Conservation (phyloP, 2,329 filamentous ascomycete genomes). For the Arachnomyces sp. region DNA sequence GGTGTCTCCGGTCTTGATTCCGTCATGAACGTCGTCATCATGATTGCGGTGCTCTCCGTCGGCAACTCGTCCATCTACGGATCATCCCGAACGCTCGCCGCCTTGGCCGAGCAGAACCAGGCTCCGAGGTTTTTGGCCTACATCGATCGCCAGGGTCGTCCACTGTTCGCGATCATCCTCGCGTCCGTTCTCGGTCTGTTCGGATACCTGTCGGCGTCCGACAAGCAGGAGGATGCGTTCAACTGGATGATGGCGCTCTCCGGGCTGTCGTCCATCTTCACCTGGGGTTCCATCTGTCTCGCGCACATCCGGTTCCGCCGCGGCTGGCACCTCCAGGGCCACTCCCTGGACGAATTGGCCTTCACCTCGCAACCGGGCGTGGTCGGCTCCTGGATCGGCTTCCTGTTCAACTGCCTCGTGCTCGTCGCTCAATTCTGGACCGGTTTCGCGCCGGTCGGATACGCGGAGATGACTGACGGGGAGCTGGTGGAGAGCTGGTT, state of each 20-base stretch:
- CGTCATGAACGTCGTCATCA: slow-evolving; percentile 61
- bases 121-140: slow-evolving; percentile 39
- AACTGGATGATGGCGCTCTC: slow-evolving; percentile 69
- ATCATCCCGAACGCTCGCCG: slow-evolving; percentile 50
- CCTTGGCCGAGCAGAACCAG: slow-evolving; percentile 42
- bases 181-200: slow-evolving; percentile 58
- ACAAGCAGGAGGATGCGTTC: slow-evolving; percentile 56
- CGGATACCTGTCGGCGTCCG: slow-evolving; percentile 64
- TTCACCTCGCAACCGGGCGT: slow-evolving; percentile 54
- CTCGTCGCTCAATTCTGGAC: slow-evolving; percentile 40
- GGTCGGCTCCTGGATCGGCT: slow-evolving; percentile 53
- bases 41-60: slow-evolving; percentile 53
- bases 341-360: slow-evolving; percentile 54
- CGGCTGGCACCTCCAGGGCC: slow-evolving; percentile 53
- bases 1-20: slow-evolving; percentile 54
- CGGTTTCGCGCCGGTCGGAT: slow-evolving; percentile 19
- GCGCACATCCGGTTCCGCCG: slow-evolving; percentile 61
- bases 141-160: slow-evolving; percentile 40
- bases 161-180: slow-evolving; percentile 34
- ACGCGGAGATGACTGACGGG: slow-evolving; percentile 9
- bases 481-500: slow-evolving; percentile 21
- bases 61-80: slow-evolving; percentile 54
- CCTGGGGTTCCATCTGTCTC: slow-evolving; percentile 56
- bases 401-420: slow-evolving; percentile 47
- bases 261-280: slow-evolving; percentile 56